Evolutionary conservation across 148 eudicot species (phyloP), one percentile per base, ranked within the genome.

Genomic region (Fagopyrum esculentum): DNA sequence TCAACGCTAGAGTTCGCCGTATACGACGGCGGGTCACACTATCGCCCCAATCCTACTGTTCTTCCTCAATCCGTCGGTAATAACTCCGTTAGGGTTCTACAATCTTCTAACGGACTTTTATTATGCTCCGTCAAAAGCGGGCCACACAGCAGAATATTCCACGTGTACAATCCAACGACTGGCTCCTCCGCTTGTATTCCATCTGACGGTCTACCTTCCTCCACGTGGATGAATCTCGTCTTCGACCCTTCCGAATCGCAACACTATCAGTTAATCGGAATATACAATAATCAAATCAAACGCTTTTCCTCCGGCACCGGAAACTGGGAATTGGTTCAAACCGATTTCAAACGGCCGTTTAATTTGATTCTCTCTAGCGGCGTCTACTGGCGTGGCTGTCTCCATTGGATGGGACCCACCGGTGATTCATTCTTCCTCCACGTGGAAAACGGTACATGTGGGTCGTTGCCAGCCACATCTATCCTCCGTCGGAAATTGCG

Each of bases 341-440:
- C 3, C 15, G 2, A 66, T 40, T 66, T 40, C 19, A 13, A 8
- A 0, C 2, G 19, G 19, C 71, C 71, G 1, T 66, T 66, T 5
- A 15, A 5, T 6, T 13, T 15, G 6, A 19, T 66, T 19, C 71
- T 71, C 43, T 2, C 54, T 54, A 16, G 55, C 74, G 74, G 74
- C 0, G 74, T 71, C 43, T 71, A 71, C 55, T 71, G 74, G 74
- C 51, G 43, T 9, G 54, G 74, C 6, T 47, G 40, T 6, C 51
- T 71, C 54, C 74, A 71, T 26, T 71, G 74, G 74, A 13, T 71
- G 15, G 74, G 54, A 2, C 74, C 74, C 3, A 47, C 16, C 71
- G 5, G 46, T 2, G 71, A 6, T 45, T 66, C 46, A 3, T 5
- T 43, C 45, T 66, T 43, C 71, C 8, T 66, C 71, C 19, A 66